phyloP scores from a whole-genome alignment of 106 monocot genomes.

The Allium cepa region DNA sequence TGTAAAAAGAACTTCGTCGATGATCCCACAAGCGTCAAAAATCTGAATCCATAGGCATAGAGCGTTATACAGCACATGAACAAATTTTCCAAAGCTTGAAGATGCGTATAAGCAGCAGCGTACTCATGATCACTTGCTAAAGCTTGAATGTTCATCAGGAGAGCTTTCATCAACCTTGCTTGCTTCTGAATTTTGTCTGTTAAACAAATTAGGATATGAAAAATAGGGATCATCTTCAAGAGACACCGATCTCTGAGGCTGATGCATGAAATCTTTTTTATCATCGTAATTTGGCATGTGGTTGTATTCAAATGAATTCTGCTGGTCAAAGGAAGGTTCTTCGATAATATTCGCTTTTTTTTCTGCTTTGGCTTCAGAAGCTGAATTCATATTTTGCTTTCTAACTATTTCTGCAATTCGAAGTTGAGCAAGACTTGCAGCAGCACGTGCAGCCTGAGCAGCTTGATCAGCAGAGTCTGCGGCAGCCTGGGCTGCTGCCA shows the following conservation, averaged over 20 bases:
- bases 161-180: background rate
- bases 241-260: constrained; percentile 45
- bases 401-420: constrained; percentile 58
- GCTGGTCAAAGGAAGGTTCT: constrained; percentile 31
- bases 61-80: too few species aligned
- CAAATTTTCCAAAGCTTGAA: too few species aligned
- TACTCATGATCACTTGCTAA: constrained; percentile 4
- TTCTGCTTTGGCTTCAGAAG: background rate
- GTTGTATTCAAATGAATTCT: constrained; percentile 13
- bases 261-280: constrained; percentile 11
- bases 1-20: too few species aligned
- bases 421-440: constrained; percentile 78
- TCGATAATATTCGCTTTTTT: constrained; percentile 4
- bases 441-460: constrained; percentile 72
- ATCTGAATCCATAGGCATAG: too few species aligned
- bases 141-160: constrained; percentile 5
- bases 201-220: constrained; percentile 82
- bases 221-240: constrained; percentile 90
- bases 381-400: constrained; percentile 15
- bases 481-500: constrained; percentile 79
- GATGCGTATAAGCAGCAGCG: too few species aligned
- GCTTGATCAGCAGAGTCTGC: constrained; percentile 81
- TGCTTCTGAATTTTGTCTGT: constrained; percentile 34
- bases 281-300: background rate
- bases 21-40: too few species aligned